These are phyloP conservation scores for Leccinum subtestaceum DNA, from an alignment of 768 basidiomycete species.

Conservation along the genomic window DNA sequence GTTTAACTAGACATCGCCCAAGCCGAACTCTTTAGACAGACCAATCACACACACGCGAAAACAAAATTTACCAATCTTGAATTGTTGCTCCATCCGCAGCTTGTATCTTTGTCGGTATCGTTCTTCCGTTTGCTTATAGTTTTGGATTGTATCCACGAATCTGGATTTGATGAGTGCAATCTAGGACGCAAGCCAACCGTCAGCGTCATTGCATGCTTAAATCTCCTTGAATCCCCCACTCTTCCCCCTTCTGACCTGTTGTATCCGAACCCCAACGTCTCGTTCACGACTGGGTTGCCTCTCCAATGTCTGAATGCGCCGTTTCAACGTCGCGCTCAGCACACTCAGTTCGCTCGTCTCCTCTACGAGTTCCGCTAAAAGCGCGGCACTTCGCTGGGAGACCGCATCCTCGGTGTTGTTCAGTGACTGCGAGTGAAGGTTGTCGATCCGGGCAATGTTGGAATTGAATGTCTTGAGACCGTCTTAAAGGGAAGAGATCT, in stretches of 20 bases:
- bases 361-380: conserved; percentile 67
- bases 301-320: conserved; percentile 68
- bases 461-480: conserved; percentile 61
- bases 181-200: conserved; percentile 30
- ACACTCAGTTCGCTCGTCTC: conserved; percentile 60
- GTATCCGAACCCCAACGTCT: conserved; percentile 71
- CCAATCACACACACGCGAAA: neutral
- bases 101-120: conserved; percentile 76
- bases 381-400: conserved; percentile 54
- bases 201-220: conserved; percentile 12
- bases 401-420: conserved; percentile 73
- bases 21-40: neutral
- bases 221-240: neutral
- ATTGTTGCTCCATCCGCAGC: conserved; percentile 80
- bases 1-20: conserved; percentile 61
- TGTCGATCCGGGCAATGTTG: conserved; percentile 66
- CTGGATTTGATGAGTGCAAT: conserved; percentile 65
- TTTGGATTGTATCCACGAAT: conserved; percentile 83
- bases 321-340: conserved; percentile 60
- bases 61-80: conserved; percentile 66
- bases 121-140: conserved; percentile 79
- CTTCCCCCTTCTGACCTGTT: conserved; percentile 51
- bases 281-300: conserved; percentile 59
- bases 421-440: conserved; percentile 73
- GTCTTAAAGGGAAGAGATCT: conserved; percentile 80